A percentile compares a stretch with the other conserved stretches of the same genome.
phyloP scores from a whole-genome alignment of 1,284 basidiomycete genomes.

The Papiliotrema laurentii region DNA sequence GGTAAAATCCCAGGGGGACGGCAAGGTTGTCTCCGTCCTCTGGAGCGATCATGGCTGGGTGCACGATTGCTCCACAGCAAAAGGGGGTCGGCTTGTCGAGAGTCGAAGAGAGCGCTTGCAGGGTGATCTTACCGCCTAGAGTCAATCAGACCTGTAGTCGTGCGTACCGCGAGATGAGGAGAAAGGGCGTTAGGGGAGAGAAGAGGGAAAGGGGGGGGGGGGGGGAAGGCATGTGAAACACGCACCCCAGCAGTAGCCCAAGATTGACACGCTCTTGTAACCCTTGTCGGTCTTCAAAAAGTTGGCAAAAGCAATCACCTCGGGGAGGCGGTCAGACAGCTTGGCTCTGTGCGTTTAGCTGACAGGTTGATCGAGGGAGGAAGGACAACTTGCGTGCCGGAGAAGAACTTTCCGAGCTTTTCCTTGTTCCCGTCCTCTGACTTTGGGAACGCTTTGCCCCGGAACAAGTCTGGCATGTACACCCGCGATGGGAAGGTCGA shows the following conservation, averaged over 20 bases:
- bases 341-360: conserved; percentile 31
- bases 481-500: conserved; percentile 28
- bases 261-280: conserved; percentile 28
- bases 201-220: no score
- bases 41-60: conserved; percentile 40
- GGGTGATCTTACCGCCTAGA: conserved; percentile 39
- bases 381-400: conserved; percentile 25
- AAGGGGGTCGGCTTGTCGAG: conserved; percentile 16
- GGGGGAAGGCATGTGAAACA: no score
- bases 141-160: background rate
- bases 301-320: conserved; percentile 33
- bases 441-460: conserved; percentile 37
- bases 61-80: conserved; percentile 30
- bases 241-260: conserved; percentile 44
- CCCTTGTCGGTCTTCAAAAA: conserved; percentile 21
- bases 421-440: conserved; percentile 41
- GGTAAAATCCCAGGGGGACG: conserved; percentile 37
- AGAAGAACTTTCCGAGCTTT: conserved; percentile 34
- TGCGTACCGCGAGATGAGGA: background rate
- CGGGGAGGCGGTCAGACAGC: conserved; percentile 34
- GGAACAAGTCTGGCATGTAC: conserved; percentile 39
- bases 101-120: conserved; percentile 22
- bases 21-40: conserved; percentile 35
- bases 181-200: no score
- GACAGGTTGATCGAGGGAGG: background rate